Conservation (phyloP, 441 rosid genomes). For the Brassica balearica region DNA sequence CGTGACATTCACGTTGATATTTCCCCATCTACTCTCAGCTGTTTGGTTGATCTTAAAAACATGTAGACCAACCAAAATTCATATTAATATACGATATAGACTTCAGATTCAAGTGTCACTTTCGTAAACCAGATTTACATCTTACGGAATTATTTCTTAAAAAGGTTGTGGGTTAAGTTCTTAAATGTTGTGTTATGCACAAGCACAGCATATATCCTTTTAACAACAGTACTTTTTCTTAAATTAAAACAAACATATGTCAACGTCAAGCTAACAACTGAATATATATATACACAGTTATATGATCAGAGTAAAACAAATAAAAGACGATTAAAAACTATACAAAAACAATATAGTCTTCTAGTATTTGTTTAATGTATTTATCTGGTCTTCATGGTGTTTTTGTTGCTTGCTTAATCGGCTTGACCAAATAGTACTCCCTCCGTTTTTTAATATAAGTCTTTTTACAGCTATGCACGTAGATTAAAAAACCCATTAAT, state of each 20-base stretch:
- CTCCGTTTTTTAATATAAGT: too few species aligned
- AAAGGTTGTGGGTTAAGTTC: constrained; percentile 8
- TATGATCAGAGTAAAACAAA: not conserved
- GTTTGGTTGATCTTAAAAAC: constrained; percentile 25
- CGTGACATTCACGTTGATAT: constrained; percentile 42
- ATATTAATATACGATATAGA: constrained; percentile 30
- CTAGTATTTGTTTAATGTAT: not conserved
- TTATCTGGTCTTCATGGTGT: not conserved
- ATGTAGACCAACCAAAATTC: constrained; percentile 29
- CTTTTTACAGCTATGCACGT: too few species aligned
- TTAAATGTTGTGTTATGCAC: constrained; percentile 22
- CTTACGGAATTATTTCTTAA: constrained; percentile 22
- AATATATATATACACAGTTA: not conserved
- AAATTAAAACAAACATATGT: constrained; percentile 22
- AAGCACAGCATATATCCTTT: constrained; percentile 19
- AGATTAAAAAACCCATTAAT: too few species aligned
- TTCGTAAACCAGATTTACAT: constrained; percentile 24
- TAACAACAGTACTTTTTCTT: constrained; percentile 16
- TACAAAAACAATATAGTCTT: not conserved
- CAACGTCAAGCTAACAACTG: constrained; percentile 15
- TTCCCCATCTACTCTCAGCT: constrained; percentile 33
- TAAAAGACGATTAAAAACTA: not conserved
- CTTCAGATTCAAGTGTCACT: constrained; percentile 30
- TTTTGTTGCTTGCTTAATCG: not conserved
- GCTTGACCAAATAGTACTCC: not conserved